Evolutionary conservation across 2,329 filamentous ascomycete genomes (phyloP).

Genomic region (Microdochium bolleyi): DNA sequence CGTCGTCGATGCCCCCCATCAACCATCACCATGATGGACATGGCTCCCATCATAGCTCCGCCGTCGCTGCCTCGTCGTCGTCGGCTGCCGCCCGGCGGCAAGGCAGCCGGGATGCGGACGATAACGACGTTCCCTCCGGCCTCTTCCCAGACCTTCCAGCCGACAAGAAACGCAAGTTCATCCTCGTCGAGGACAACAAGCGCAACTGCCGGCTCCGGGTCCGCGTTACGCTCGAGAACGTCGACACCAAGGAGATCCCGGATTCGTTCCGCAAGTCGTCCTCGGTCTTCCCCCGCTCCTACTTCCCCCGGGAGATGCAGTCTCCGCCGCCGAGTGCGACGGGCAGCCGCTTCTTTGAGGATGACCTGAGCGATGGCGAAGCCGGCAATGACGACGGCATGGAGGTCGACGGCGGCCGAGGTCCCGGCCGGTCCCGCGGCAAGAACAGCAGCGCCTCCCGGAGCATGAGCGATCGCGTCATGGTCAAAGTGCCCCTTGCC

Average conservation of each 20-base stretch:
- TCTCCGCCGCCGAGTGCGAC: constrained; percentile 70
- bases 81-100: constrained; percentile 17
- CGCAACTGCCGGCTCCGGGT: constrained; percentile 77
- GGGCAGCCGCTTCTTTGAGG: constrained; percentile 66
- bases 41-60: constrained; percentile 24
- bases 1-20: constrained; percentile 26
- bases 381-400: constrained; percentile 35
- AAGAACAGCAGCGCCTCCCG: constrained; percentile 20
- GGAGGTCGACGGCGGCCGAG: constrained; percentile 40
- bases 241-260: constrained; percentile 92
- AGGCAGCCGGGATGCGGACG: constrained; percentile 30
- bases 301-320: constrained; percentile 91
- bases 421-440: constrained; percentile 24
- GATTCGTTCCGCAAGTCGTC: constrained; percentile 89
- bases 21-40: constrained; percentile 21
- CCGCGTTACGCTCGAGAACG: constrained; percentile 84
- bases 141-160: constrained; percentile 86
- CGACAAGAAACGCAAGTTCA: constrained; percentile 90
- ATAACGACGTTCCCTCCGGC: constrained; percentile 50
- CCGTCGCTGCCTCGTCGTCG: constrained; percentile 23
- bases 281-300: constrained; percentile 84
- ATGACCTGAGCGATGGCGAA: constrained; percentile 35
- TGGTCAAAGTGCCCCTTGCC: constrained; percentile 55
- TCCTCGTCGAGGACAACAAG: constrained; percentile 84
- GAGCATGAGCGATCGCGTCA: constrained; percentile 22